Evolutionary conservation across 1,284 basidiomycete species (phyloP).

Genomic region (Prillingera fragicola): DNA sequence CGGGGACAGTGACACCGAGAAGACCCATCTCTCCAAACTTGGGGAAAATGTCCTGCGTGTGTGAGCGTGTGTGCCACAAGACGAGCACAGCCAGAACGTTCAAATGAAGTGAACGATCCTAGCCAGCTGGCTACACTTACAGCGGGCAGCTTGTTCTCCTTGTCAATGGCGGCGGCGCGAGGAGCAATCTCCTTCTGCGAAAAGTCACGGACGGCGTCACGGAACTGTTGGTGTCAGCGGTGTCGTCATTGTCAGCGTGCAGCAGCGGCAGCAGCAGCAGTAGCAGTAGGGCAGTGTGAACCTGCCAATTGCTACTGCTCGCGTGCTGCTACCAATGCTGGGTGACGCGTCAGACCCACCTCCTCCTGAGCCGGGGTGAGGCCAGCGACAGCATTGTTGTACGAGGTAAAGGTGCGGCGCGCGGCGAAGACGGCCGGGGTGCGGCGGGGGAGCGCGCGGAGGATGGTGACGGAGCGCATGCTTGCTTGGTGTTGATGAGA

Average conservation of each 20-base stretch:
- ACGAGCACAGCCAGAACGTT: neutral
- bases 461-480: too few species aligned
- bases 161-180: constrained; percentile 75
- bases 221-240: constrained; percentile 57
- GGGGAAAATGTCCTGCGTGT: constrained; percentile 70
- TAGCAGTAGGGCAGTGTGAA: too few species aligned
- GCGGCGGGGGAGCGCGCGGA: constrained; percentile 2
- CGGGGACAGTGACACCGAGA: constrained; percentile 70
- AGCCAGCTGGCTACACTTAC: constrained; percentile 50
- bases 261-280: neutral
- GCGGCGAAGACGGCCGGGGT: neutral
- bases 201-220: constrained; percentile 69
- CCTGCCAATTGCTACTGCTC: too few species aligned
- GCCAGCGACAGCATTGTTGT: constrained; percentile 72
- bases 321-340: too few species aligned
- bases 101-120: neutral
- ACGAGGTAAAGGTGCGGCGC: constrained; percentile 47
- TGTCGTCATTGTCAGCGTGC: neutral
- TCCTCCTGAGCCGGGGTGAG: constrained; percentile 76
- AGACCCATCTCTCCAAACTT: constrained; percentile 76
- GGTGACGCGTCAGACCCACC: constrained; percentile 54
- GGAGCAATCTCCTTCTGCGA: constrained; percentile 74
- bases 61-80: neutral
- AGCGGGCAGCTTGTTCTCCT: constrained; percentile 67
- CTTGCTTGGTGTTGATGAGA: neutral